These are phyloP conservation scores for Leccinum longicurvipes DNA, from an alignment of 768 basidiomycete genomes.

Conservation along the genomic window DNA sequence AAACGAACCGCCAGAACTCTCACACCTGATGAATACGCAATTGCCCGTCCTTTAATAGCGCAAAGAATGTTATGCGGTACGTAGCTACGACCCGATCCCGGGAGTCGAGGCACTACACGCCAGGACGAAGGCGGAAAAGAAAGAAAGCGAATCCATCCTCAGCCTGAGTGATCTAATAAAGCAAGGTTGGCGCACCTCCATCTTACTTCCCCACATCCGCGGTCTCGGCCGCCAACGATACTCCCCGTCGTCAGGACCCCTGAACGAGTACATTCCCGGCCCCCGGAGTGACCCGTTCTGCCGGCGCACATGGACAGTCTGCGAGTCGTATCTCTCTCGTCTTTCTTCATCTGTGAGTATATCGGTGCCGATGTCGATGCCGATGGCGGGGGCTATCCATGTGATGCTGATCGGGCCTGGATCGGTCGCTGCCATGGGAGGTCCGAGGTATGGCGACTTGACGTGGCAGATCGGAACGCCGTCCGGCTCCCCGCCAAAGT, in stretches of 20 bases:
- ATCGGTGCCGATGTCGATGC: background rate
- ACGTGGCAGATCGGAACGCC: conserved; percentile 24
- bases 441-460: conserved; percentile 30
- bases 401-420: conserved; percentile 17
- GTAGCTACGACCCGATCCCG: conserved; percentile 26
- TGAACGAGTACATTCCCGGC: conserved; percentile 16
- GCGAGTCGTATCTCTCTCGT: background rate
- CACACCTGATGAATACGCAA: conserved; percentile 30
- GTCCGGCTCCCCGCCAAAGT: conserved; percentile 10
- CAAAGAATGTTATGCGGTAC: conserved; percentile 30
- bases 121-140: background rate
- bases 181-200: conserved; percentile 17
- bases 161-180: too few species aligned
- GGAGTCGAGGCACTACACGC: conserved; percentile 22
- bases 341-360: background rate
- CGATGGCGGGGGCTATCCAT: conserved; percentile 6
- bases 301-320: conserved; percentile 11
- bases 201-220: conserved; percentile 7
- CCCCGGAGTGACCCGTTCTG: background rate
- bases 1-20: background rate
- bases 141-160: too few species aligned
- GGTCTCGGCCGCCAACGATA: conserved; percentile 26
- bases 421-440: conserved; percentile 10
- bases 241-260: conserved; percentile 18
- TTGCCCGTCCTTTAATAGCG: conserved; percentile 31